Conservation (phyloP, 2,329 filamentous ascomycete species). For the Hypoxylon sp. region DNA sequence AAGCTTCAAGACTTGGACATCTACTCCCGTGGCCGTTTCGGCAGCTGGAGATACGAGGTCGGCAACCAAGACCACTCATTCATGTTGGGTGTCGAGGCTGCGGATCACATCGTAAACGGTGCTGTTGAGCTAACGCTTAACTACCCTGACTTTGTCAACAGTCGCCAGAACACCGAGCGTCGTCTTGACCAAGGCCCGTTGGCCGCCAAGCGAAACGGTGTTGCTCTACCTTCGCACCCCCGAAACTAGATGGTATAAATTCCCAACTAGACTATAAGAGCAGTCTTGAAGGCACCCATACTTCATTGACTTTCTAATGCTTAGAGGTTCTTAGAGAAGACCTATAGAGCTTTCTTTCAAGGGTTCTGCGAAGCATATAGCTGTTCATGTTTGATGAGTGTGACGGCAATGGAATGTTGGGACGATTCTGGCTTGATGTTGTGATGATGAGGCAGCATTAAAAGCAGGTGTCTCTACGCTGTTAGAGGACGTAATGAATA, state of each 20-base stretch:
- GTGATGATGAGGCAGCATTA: conserved; percentile 28
- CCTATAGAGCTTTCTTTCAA: conserved; percentile 26
- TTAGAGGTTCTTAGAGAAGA: conserved; percentile 52
- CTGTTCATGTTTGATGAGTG: conserved; percentile 49
- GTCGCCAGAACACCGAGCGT: conserved; percentile 76
- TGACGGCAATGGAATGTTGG: conserved; percentile 44
- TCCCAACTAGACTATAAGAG: conserved; percentile 16
- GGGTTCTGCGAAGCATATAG: conserved; percentile 42
- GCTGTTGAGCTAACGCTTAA: conserved; percentile 93
- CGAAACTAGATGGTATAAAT: conserved; percentile 35
- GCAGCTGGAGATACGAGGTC: conserved; percentile 96
- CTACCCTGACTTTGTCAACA: conserved; percentile 97
- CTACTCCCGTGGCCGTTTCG: conserved; percentile 95
- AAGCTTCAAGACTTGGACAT: conserved; percentile 93
- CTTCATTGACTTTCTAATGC: conserved; percentile 30
- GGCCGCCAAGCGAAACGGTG: conserved; percentile 56
- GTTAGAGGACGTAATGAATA: conserved; percentile 43
- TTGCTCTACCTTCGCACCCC: conserved; percentile 57
- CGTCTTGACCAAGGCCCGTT: conserved; percentile 67
- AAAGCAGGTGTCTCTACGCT: conserved; percentile 25
- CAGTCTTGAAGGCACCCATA: conserved; percentile 9
- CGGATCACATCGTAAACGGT: conserved; percentile 89
- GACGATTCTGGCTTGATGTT: conserved; percentile 46
- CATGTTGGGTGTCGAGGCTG: conserved; percentile 96
- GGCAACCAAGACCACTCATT: conserved; percentile 98